phyloP scores from a whole-genome alignment of 805 yeast genomes.

The Isabelozyma rhagii region DNA sequence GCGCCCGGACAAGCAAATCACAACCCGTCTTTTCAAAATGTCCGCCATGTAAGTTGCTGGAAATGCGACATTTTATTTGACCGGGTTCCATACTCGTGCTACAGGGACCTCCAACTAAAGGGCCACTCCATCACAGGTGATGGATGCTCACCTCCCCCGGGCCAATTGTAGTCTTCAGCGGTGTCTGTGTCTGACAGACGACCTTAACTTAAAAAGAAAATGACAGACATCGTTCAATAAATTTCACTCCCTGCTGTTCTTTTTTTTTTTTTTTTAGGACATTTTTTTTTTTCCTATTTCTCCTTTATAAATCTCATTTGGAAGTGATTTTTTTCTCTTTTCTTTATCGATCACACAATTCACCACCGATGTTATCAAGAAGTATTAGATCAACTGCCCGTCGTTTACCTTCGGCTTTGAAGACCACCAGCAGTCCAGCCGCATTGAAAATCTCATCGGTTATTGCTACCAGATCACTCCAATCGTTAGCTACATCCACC shows the following conservation, averaged over 20 bases:
- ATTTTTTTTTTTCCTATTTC: not conserved
- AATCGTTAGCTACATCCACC: conserved; percentile 3
- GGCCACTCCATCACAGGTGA: too few relatives aligned
- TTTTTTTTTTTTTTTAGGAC: not conserved
- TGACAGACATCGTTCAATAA: too few relatives aligned
- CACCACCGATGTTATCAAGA: conserved; percentile 11
- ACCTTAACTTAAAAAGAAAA: too few relatives aligned
- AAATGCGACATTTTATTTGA: not conserved
- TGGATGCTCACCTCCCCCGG: too few relatives aligned
- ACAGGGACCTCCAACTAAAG: not conserved
- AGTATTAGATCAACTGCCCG: conserved; percentile 9
- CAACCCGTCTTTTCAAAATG: not conserved
- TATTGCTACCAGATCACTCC: conserved; percentile 16
- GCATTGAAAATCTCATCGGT: conserved; percentile 10
- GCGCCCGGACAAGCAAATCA: not conserved
- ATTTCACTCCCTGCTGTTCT: not conserved
- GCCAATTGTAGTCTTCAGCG: too few relatives aligned
- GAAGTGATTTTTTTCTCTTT: not conserved
- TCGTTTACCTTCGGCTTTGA: conserved; percentile 9
- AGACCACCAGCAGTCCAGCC: conserved; percentile 7
- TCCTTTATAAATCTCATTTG: conserved; percentile 1
- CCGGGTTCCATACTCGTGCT: not conserved
- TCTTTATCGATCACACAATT: not conserved
- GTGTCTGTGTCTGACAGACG: too few relatives aligned
- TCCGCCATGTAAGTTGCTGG: not conserved